Percentiles rank a stretch among this genome's conserved stretches.
phyloP scores from a whole-genome alignment of 352 stramenopile genomes.

The Phytophthora pluvialis region DNA sequence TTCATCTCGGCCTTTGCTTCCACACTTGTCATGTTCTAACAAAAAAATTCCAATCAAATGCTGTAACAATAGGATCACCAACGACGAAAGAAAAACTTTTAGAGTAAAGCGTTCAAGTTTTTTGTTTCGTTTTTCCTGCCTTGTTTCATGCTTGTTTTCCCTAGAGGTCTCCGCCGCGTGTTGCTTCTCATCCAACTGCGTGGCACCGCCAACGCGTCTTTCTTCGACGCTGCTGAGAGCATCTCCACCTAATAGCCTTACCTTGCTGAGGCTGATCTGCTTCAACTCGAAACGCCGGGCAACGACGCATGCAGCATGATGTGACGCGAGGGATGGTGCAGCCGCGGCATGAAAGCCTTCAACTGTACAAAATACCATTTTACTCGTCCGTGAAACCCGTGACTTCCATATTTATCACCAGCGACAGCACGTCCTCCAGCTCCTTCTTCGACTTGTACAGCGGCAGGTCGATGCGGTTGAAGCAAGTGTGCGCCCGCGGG shows the following conservation, averaged over 20 bases:
- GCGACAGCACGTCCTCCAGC: conserved; percentile 94
- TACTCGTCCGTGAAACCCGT: conserved; percentile 93
- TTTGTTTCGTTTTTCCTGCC: conserved; percentile 32
- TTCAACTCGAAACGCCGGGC: conserved; percentile 23
- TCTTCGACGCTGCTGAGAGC: conserved; percentile 31
- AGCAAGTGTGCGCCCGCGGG: conserved; percentile 81
- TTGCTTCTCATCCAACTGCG: conserved; percentile 29
- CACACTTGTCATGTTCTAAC: too few species aligned
- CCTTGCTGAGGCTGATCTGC: conserved; percentile 31
- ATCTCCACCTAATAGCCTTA: conserved; percentile 28
- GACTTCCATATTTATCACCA: conserved; percentile 96
- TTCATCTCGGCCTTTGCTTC: too few species aligned
- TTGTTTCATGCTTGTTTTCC: conserved; percentile 34
- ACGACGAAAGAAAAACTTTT: background rate
- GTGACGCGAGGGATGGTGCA: conserved; percentile 31
- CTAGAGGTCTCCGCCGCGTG: conserved; percentile 22
- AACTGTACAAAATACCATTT: conserved; percentile 52
- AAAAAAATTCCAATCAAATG: too few species aligned
- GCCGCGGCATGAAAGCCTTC: conserved; percentile 31
- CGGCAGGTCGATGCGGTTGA: conserved; percentile 85
- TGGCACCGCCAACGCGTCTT: conserved; percentile 18
- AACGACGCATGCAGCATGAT: conserved; percentile 16
- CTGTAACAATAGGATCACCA: too few species aligned
- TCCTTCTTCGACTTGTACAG: conserved; percentile 91
- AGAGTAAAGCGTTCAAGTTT: conserved; percentile 30